Conservation (phyloP, 2,329 filamentous ascomycete genomes). For the Akanthomyces muscarius region DNA sequence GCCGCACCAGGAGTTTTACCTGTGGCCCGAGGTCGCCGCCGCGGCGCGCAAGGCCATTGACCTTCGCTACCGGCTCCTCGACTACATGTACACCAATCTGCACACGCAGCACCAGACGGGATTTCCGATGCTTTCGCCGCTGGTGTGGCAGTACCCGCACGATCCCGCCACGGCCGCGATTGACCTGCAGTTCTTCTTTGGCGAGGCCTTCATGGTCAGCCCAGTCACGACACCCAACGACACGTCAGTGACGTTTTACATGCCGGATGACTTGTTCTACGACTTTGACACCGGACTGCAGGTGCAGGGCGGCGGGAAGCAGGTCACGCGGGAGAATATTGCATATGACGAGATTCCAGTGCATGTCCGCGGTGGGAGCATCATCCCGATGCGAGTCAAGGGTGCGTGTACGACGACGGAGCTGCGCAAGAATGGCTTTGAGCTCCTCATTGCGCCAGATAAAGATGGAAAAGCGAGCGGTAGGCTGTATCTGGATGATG, state of each 20-base stretch:
- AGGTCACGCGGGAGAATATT: constrained; percentile 32
- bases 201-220: constrained; percentile 38
- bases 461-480: background rate
- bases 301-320: constrained; percentile 11
- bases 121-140: constrained; percentile 59
- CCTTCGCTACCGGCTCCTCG: constrained; percentile 64
- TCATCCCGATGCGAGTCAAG: constrained; percentile 54
- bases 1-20: constrained; percentile 59
- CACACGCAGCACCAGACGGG: constrained; percentile 55
- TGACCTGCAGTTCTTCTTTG: constrained; percentile 45
- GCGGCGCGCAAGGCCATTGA: constrained; percentile 65
- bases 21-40: constrained; percentile 55
- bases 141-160: constrained; percentile 63
- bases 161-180: constrained; percentile 39
- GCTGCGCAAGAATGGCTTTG: constrained; percentile 61
- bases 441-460: constrained; percentile 62
- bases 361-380: constrained; percentile 58
- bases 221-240: constrained; percentile 41
- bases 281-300: constrained; percentile 40
- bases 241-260: constrained; percentile 39
- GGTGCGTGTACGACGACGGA: constrained; percentile 59
- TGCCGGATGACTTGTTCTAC: constrained; percentile 45
- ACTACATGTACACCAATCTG: constrained; percentile 70
- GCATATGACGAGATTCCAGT: constrained; percentile 53
- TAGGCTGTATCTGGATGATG: background rate